Evolutionary conservation across 1,284 basidiomycete genomes (phyloP), one percentile per base, ranked within the genome.

Genomic region (Cutaneotrichosporon cyanovorans): DNA sequence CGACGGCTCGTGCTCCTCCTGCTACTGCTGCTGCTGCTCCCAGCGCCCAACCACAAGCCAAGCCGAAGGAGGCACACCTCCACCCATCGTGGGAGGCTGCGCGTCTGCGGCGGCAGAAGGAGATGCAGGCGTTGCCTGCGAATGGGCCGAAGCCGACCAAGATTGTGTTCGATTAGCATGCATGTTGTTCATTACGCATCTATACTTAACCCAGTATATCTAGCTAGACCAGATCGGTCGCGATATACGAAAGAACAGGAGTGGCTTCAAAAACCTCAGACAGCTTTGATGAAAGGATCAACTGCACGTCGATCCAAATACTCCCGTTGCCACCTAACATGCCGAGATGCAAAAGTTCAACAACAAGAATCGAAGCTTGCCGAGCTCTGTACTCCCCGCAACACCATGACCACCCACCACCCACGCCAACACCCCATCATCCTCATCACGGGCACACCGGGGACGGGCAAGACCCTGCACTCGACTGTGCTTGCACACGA

Each of bases 81-180:
- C 91, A 95, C 73, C 91, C 90, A 2, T 90, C 87, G 16, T 95
- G 91, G 90, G 86, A 87, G 69, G 90, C 90, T 4, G 93, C 91
- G 71, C 78, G 77, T 68, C 80, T 80, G 63, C 70, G 84, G 50
- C 85, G 84, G 66, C 82, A 85, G 70, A 72, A 67, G 52, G 67
- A 73, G 56, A 56, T 55, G 48, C 59, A 42, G 19, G 44, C 60
- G 19, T 57, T 59, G 28, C 21, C 47, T 11, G 51, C 45, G 3
- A 52, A 50, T 14, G 68, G 62, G 1, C 68, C 69, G 8, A 75
- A 76, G 43, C 62, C 72, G 8, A 73, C 72, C 55, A 77, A 77
- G 65, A 76, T 77, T 49, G 68, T 73, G 6, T 77, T 77, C 56
- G 73, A 73, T 41, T 76, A 68, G 57, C 16, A 33, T 48, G 47